phyloP scores from a whole-genome alignment of 148 eudicot species.

The Silene uniflora region DNA sequence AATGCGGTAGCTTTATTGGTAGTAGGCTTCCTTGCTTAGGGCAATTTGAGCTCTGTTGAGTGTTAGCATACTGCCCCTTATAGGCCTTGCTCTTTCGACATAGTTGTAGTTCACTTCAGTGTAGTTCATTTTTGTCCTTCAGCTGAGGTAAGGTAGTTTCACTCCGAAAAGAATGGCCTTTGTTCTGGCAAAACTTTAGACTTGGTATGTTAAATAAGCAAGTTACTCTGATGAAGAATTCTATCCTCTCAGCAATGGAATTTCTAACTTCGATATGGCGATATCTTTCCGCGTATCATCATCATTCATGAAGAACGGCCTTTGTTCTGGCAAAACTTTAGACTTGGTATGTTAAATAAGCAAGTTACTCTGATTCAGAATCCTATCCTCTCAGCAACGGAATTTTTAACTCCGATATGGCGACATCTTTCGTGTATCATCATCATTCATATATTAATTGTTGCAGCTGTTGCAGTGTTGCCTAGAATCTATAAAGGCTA shows the following conservation, averaged over 20 bases:
- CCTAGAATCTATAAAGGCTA: background rate
- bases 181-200: background rate
- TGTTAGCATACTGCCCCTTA: too few species aligned
- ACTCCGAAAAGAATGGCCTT: background rate
- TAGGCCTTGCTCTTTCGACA: too few species aligned
- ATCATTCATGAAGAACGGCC: too few species aligned
- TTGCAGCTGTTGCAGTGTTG: background rate
- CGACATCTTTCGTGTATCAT: background rate
- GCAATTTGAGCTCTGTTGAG: too few species aligned
- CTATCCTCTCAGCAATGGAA: background rate
- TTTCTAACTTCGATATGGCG: too few species aligned
- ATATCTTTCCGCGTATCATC: background rate
- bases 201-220: background rate
- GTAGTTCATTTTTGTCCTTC: too few species aligned
- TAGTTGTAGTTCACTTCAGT: too few species aligned
- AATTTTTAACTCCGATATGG: too few species aligned
- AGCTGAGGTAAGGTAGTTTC: too few species aligned
- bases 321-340: background rate
- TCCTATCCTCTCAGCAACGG: background rate
- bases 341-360: background rate
- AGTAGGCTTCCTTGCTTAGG: too few species aligned
- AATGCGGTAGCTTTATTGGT: background rate
- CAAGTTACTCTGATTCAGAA: background rate
- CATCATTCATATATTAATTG: background rate
- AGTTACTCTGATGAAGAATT: background rate